Conservation (phyloP, 139 green algal species). For the Asterochloris sp. region DNA sequence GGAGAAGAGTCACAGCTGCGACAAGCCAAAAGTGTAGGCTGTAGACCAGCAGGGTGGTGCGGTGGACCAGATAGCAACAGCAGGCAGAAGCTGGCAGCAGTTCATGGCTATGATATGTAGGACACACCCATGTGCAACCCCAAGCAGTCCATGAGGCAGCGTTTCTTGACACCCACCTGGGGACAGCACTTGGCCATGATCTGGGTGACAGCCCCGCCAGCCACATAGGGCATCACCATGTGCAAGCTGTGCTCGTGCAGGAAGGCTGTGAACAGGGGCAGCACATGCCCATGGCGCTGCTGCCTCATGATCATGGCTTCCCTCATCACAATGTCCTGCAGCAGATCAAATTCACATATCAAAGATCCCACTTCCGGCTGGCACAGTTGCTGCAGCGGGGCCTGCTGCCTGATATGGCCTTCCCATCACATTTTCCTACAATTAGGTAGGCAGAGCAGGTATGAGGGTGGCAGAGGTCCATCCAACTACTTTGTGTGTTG, state of each 20-base stretch:
- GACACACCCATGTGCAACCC: not conserved
- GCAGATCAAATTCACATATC: not conserved
- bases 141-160: slow-evolving; percentile 1
- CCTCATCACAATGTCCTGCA: slow-evolving; percentile 84
- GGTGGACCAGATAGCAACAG: no score
- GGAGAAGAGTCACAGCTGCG: no score
- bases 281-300: slow-evolving; percentile 84
- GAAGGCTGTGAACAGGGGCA: slow-evolving; percentile 82
- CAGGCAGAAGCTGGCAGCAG: no score
- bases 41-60: no score
- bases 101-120: not conserved
- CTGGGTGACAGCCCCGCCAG: slow-evolving; percentile 74
- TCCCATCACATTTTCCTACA: not conserved
- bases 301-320: slow-evolving; percentile 88
- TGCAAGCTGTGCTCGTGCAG: slow-evolving; percentile 76
- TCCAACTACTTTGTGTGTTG: not conserved
- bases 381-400: not conserved
- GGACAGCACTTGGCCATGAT: slow-evolving; percentile 66
- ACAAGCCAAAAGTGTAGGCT: no score
- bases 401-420: not conserved
- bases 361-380: not conserved
- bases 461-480: not conserved
- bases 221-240: slow-evolving; percentile 91
- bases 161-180: slow-evolving; percentile 38
- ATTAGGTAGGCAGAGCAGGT: not conserved